A percentile compares a stretch with the other conserved stretches of the same genome.
These are phyloP conservation scores for Xylaria sp. DNA, from an alignment of 2,329 filamentous ascomycete genomes.

Conservation along the genomic window DNA sequence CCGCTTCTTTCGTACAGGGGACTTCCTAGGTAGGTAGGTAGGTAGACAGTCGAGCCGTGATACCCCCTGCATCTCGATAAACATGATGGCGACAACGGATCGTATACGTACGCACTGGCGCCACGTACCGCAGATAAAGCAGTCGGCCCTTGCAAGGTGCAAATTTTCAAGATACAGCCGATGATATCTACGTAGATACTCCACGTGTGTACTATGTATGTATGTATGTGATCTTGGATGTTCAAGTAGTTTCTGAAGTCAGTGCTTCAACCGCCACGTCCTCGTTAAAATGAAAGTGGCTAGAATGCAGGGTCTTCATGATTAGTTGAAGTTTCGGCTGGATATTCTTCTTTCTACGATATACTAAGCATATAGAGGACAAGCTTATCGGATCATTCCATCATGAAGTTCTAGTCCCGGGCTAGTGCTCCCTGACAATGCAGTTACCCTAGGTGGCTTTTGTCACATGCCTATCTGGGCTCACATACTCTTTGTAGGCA, in stretches of 20 bases:
- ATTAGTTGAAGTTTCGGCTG: background rate
- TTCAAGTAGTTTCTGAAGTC: background rate
- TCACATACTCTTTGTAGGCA: background rate
- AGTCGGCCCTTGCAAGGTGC: background rate
- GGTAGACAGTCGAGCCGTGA: too few species aligned
- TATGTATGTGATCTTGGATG: too few species aligned
- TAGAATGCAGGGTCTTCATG: too few species aligned
- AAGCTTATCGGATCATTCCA: background rate
- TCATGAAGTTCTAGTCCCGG: background rate
- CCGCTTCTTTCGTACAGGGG: background rate
- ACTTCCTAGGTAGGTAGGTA: too few species aligned
- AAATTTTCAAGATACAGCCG: background rate
- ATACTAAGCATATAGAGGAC: too few species aligned
- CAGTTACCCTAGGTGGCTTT: background rate
- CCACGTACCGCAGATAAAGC: background rate
- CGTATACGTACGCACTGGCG: background rate
- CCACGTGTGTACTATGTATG: too few species aligned
- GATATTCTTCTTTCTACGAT: too few species aligned
- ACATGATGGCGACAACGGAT: background rate
- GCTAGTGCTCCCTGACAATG: background rate
- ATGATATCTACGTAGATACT: too few species aligned
- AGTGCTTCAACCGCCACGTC: background rate
- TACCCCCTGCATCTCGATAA: background rate
- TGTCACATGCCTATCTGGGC: background rate
- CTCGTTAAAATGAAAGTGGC: background rate